A percentile compares a stretch with the other conserved stretches of the same genome.
phyloP scores from a whole-genome alignment of 2,329 filamentous ascomycete genomes.

The Phyllosticta paracitricarpa region DNA sequence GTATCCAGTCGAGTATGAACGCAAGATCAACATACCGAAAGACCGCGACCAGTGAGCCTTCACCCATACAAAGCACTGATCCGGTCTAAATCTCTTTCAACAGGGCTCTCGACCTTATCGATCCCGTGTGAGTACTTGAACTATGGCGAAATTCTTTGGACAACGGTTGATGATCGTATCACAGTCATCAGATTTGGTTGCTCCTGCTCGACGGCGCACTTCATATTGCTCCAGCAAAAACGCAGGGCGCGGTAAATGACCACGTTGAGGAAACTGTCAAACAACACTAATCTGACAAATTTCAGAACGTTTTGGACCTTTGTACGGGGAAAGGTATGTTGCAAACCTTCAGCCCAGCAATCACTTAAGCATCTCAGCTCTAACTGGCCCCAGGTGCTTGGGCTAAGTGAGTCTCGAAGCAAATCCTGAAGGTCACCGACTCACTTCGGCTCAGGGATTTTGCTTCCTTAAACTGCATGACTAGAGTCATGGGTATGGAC shows the following conservation, averaged over 20 bases:
- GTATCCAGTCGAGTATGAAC: not conserved
- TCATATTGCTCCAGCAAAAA: constrained; percentile 20
- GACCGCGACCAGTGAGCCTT: not conserved
- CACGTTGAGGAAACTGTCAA: not conserved
- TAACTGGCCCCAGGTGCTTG: constrained; percentile 22
- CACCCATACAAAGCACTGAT: not conserved
- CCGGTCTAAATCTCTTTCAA: not conserved
- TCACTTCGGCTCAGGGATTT: constrained; percentile 18
- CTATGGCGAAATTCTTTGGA: not conserved
- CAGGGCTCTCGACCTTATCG: not conserved
- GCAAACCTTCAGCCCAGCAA: not conserved
- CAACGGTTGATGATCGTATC: not conserved
- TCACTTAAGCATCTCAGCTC: not conserved
- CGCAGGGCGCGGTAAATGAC: not conserved
- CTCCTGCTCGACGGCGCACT: constrained; percentile 23
- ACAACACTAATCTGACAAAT: constrained; percentile 12
- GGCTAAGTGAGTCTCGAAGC: constrained; percentile 16
- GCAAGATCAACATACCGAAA: not conserved
- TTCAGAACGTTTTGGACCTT: constrained; percentile 22
- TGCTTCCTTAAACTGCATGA: constrained; percentile 23
- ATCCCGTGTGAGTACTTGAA: not conserved
- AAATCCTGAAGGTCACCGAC: not conserved
- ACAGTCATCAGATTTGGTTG: constrained; percentile 24
- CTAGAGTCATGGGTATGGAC: constrained; percentile 35
- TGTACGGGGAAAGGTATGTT: constrained; percentile 17